Conservation (phyloP, 257 asterid genomes). For the Orobanche coerulescens region DNA sequence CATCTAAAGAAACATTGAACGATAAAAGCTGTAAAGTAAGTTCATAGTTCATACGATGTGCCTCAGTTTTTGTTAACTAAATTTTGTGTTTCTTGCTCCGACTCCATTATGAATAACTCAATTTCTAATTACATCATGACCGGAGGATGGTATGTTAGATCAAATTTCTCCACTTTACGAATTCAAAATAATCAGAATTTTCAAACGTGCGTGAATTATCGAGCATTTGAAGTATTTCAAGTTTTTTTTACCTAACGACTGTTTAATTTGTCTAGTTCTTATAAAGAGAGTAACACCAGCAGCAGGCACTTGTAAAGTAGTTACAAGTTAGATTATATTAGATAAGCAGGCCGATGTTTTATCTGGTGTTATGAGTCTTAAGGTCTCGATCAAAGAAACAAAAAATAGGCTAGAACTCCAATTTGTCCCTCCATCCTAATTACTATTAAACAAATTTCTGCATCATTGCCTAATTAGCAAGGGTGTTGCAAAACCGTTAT, state of each 20-base stretch:
- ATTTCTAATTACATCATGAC: too few relatives aligned
- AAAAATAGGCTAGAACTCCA: too few relatives aligned
- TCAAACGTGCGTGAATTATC: too few relatives aligned
- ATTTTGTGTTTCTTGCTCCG: neutral
- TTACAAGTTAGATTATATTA: neutral
- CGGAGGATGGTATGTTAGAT: too few relatives aligned
- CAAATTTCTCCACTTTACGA: too few relatives aligned
- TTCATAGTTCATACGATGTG: too few relatives aligned
- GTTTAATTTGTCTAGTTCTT: too few relatives aligned
- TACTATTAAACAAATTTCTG: neutral
- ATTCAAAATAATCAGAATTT: too few relatives aligned
- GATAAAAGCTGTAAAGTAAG: neutral
- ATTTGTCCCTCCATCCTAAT: neutral
- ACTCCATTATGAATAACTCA: neutral
- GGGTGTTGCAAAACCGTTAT: neutral
- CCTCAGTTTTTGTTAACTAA: neutral
- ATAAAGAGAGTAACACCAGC: neutral
- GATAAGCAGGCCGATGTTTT: neutral
- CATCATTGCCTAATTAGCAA: neutral
- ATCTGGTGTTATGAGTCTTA: too few relatives aligned
- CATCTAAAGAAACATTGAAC: neutral
- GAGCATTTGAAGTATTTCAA: too few relatives aligned
- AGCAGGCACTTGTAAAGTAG: neutral
- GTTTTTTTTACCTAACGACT: too few relatives aligned
- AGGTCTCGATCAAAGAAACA: too few relatives aligned